These are phyloP conservation scores for Podila epicladia DNA, from an alignment of 192 early-diverging fungal genomes.

Conservation along the genomic window DNA sequence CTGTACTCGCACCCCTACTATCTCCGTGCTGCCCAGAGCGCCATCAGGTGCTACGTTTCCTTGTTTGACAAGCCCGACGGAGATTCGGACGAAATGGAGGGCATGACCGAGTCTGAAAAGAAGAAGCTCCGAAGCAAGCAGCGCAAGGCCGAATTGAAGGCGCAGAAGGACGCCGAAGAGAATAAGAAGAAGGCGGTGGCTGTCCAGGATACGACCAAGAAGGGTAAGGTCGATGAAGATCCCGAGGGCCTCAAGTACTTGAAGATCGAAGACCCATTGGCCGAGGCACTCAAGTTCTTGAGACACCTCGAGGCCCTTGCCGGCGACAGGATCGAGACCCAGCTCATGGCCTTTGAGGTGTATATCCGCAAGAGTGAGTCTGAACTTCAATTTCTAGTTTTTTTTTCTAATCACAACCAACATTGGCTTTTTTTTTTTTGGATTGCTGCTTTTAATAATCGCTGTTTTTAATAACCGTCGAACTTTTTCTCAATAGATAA, in stretches of 20 bases:
- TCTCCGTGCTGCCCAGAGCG: constrained; percentile 77
- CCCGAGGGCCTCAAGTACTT: constrained; percentile 76
- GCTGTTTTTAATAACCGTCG: constrained; percentile 5
- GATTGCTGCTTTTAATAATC: constrained; percentile 7
- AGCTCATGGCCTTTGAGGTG: constrained; percentile 71
- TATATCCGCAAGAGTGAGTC: constrained; percentile 71
- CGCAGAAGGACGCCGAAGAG: constrained; percentile 59
- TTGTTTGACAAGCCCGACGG: constrained; percentile 51
- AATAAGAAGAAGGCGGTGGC: constrained; percentile 53
- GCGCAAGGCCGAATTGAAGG: constrained; percentile 78
- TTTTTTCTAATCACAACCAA: background rate
- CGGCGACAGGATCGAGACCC: constrained; percentile 66
- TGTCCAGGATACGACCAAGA: constrained; percentile 57
- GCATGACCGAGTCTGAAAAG: constrained; percentile 74
- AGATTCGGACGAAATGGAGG: constrained; percentile 49
- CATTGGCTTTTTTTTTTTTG: background rate
- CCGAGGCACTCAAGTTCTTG: constrained; percentile 81
- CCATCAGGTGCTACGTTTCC: constrained; percentile 61
- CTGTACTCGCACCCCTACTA: constrained; percentile 78
- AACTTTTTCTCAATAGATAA: constrained; percentile 57
- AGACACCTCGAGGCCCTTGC: constrained; percentile 72
- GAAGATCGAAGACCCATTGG: constrained; percentile 73
- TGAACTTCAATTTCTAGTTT: too few relatives aligned
- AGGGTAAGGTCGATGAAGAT: constrained; percentile 72
- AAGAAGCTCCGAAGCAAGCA: constrained; percentile 83